A percentile compares a stretch with the other conserved stretches of the same genome.
Evolutionary conservation across 129 eudicot species (phyloP).

Genomic region (Calendula officinalis): DNA sequence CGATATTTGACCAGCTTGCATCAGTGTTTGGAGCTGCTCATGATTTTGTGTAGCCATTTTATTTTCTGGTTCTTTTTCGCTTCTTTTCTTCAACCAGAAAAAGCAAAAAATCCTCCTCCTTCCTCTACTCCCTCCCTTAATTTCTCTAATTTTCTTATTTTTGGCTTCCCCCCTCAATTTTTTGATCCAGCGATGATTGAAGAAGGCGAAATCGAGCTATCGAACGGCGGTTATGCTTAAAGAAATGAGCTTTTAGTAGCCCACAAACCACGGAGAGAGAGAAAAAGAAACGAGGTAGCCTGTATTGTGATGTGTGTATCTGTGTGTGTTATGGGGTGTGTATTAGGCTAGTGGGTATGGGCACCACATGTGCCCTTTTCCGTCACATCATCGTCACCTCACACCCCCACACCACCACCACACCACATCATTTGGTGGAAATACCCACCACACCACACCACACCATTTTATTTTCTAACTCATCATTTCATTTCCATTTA

Average conservation of each 20-base stretch:
- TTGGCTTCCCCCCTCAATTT: constrained; percentile 1
- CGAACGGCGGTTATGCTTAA: constrained; percentile 31
- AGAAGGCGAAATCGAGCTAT: constrained; percentile 17
- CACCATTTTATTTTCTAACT: too few relatives aligned
- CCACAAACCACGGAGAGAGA: constrained; percentile 30
- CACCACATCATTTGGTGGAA: too few relatives aligned
- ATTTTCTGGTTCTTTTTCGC: constrained; percentile 38
- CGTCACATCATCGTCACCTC: too few relatives aligned
- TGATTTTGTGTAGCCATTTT: constrained; percentile 32
- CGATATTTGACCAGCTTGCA: constrained; percentile 61
- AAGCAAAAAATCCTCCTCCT: constrained; percentile 43
- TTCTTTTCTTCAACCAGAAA: constrained; percentile 33
- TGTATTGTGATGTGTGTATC: background rate
- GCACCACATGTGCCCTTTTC: too few relatives aligned
- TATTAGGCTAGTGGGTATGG: too few relatives aligned
- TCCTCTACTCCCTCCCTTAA: constrained; percentile 32
- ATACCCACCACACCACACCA: too few relatives aligned
- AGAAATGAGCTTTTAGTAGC: constrained; percentile 28
- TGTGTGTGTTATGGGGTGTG: constrained; percentile 5
- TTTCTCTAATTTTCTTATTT: constrained; percentile 31
- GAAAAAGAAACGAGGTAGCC: constrained; percentile 21
- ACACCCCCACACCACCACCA: too few relatives aligned
- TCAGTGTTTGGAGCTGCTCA: constrained; percentile 56
- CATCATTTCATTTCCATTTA: too few relatives aligned
- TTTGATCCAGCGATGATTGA: constrained; percentile 30